phyloP scores from a whole-genome alignment of 129 eudicot species.

The Saussurea involucrata region DNA sequence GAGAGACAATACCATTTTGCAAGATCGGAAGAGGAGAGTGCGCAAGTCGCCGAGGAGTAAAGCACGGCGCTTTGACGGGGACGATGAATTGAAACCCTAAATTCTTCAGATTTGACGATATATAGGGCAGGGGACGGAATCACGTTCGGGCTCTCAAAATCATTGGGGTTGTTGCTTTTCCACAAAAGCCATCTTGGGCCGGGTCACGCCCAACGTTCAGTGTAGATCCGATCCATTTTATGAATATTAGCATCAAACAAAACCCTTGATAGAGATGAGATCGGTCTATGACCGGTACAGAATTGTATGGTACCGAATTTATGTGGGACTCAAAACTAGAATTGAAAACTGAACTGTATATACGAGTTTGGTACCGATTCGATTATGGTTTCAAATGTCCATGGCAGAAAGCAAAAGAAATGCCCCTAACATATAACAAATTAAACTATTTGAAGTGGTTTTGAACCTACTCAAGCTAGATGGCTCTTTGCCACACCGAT shows the following conservation, averaged over 20 bases:
- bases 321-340: too few relatives aligned
- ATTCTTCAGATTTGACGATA: background rate
- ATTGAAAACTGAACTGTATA: too few relatives aligned
- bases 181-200: background rate
- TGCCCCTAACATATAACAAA: too few relatives aligned
- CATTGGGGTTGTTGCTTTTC: background rate
- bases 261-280: background rate
- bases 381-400: too few relatives aligned
- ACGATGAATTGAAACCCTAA: constrained; percentile 17
- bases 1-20: constrained; percentile 15
- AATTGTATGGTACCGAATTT: too few relatives aligned
- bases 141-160: background rate
- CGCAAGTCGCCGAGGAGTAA: background rate
- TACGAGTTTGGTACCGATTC: too few relatives aligned
- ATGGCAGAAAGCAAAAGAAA: too few relatives aligned
- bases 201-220: background rate
- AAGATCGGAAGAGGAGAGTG: background rate
- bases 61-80: constrained; percentile 4
- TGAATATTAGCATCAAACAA: background rate
- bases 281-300: too few relatives aligned
- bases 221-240: background rate
- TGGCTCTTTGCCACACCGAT: too few relatives aligned
- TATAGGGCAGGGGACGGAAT: background rate
- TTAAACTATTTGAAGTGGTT: too few relatives aligned
- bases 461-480: too few relatives aligned